Evolutionary conservation across 208 protist species (phyloP), one percentile per base, ranked within the genome.

Genomic region (Plasmodiophora brassicae): DNA sequence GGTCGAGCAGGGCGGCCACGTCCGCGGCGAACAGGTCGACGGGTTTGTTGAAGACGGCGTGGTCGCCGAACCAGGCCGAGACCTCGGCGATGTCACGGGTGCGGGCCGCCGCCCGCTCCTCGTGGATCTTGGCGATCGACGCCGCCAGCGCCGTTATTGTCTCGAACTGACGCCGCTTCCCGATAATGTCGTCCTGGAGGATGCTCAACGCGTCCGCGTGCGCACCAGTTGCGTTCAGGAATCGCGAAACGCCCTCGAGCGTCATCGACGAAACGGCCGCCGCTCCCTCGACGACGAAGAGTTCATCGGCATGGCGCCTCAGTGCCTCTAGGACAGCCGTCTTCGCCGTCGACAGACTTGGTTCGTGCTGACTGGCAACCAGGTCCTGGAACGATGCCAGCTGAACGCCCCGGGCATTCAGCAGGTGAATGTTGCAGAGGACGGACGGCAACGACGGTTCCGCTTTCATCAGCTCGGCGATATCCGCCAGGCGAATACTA

Each of bases 401-500:
- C 14, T 78, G 14, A 5, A n/a, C 32, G 10, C n/a, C n/a, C n/a
- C 41, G 65, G 14, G 14, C 5, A 32, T 78, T 78, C 5, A 78
- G 65, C 32, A 78, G 5, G n/a, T 38, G 32, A 78, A 78, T 78
- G 65, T 78, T 78, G 65, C 65, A 78, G 5, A 78, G 20, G 65
- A 78, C 41, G 5, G 65, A 78, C 14, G 65, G 41, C 65, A 78
- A 32, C 5, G 65, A 78, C 20, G 65, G 65, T 14, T 78, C 41
- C 20, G 20, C n/a, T 5, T 5, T 8, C 32, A 78, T 5, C n/a
- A 78, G 41, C 14, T 5, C n/a, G 65, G 32, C 41, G 65, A 78
- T 32, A 32, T 78, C 65, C 10, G 14, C n/a, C 10, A 78, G 5
- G 32, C 41, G 32, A 8, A 78, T 32, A 78, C 65, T 78, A 38